These are phyloP conservation scores for Cladorrhinum samala DNA, from an alignment of 495 filamentous ascomycete genomes.

Conservation along the genomic window DNA sequence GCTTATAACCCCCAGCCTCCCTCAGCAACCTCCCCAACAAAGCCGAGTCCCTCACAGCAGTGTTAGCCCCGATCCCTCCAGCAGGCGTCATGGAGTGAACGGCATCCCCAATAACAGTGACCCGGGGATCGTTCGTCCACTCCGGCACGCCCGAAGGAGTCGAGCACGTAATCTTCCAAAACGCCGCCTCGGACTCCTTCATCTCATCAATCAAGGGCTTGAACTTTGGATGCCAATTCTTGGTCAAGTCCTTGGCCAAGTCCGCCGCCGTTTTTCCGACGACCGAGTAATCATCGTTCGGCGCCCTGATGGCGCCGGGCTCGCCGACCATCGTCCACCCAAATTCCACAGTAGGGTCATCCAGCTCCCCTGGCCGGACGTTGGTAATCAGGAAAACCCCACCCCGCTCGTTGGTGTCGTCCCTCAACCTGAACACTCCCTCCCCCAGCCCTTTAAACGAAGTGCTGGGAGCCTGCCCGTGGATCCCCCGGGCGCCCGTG, in stretches of 20 bases:
- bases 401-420: slow-evolving; percentile 34
- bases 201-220: slow-evolving; percentile 48
- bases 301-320: slow-evolving; percentile 43
- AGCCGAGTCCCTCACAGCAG: slow-evolving; percentile 48
- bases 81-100: slow-evolving; percentile 59
- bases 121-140: slow-evolving; percentile 44
- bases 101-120: slow-evolving; percentile 58
- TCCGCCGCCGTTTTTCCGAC: slow-evolving; percentile 44
- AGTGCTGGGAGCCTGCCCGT: slow-evolving; percentile 48
- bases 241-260: slow-evolving; percentile 43
- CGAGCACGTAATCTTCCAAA: slow-evolving; percentile 54
- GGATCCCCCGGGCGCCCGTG: slow-evolving; percentile 49
- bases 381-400: slow-evolving; percentile 48
- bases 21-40: slow-evolving; percentile 39
- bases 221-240: slow-evolving; percentile 43
- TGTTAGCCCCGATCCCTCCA: slow-evolving; percentile 54
- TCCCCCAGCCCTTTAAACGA: slow-evolving; percentile 50
- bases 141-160: slow-evolving; percentile 43
- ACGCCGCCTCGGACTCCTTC: slow-evolving; percentile 43
- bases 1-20: slow-evolving; percentile 36
- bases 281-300: slow-evolving; percentile 46
- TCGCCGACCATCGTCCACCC: slow-evolving; percentile 52
- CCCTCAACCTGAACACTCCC: slow-evolving; percentile 42
- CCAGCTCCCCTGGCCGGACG: slow-evolving; percentile 48
- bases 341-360: slow-evolving; percentile 45